Base-by-base conservation (phyloP, 176 grass and related monocot genomes). In the Aegilops umbellulata region DNA sequence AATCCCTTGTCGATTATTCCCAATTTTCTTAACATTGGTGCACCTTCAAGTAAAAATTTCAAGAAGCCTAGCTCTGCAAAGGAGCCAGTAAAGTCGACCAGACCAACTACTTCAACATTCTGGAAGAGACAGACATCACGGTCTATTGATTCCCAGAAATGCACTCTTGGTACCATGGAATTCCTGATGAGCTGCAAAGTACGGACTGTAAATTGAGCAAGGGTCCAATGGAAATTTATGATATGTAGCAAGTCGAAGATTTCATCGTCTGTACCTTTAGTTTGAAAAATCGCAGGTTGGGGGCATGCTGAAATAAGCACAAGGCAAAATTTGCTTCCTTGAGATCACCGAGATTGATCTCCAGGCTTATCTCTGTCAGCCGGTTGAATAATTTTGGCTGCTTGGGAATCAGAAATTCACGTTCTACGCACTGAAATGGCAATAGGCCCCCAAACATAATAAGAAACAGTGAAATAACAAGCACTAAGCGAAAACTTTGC, bases 291-390 rank as follows among this genome's bases (percentile, higher is more conserved):
- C 53, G 51, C 19, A 90, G 46, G 85, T 88, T 88, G 5, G 78
- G 91, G 49, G 78, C 85, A 90, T 82, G 84, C 64, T 83, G 85
- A 74, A 90, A 88, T 68, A 93, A 80, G 60, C 44, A 80, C 60
- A 88, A 44, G 78, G 78, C 82, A 58, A 58, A 60, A n/a, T 60
- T 75, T 68, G 86, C 79, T 39, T 90, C 58, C 10, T 68, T 41
- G 31, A 32, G 38, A 87, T 47, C 34, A 85, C 39, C 44, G 64
- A 88, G 55, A 64, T 83, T 47, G 14, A 87, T 65, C 22, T 68
- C 34, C 78, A 90, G 25, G 71, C 17, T 51, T 46, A 90, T 65
- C 57, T 79, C 72, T 8, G 4, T 86, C 29, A 93, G 83, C 35
- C 61, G n/a, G 85, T 75, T 53, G 29, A 93, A 90, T 53, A 66